These are phyloP conservation scores for Leccinum uliginosum DNA, from an alignment of 768 basidiomycete species.

Conservation along the genomic window DNA sequence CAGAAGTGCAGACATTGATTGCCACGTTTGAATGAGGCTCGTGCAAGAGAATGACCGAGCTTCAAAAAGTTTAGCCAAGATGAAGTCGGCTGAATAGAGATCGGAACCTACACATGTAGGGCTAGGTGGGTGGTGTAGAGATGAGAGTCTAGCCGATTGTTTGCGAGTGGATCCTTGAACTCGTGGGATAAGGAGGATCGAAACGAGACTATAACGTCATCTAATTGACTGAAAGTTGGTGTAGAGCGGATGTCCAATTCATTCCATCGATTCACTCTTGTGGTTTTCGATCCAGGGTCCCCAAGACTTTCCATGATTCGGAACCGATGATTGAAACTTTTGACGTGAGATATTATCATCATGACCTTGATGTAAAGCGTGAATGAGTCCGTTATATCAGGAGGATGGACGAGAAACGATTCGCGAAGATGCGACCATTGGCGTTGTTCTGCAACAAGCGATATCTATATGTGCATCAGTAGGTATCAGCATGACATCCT, in stretches of 20 bases:
- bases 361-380: conserved; percentile 65
- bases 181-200: conserved; percentile 54
- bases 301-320: conserved; percentile 56
- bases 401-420: conserved; percentile 57
- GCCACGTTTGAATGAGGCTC: conserved; percentile 69
- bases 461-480: conserved; percentile 32
- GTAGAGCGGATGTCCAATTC: conserved; percentile 57
- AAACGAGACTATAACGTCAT: conserved; percentile 54
- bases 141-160: conserved; percentile 55
- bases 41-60: conserved; percentile 66
- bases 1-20: conserved; percentile 58
- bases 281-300: conserved; percentile 36
- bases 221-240: conserved; percentile 59
- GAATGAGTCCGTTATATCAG: conserved; percentile 65
- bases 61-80: conserved; percentile 29
- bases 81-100: conserved; percentile 32
- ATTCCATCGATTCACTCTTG: conserved; percentile 30
- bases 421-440: conserved; percentile 66
- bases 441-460: conserved; percentile 47
- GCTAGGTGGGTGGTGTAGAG: conserved; percentile 40
- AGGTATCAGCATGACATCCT: neutral
- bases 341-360: conserved; percentile 57
- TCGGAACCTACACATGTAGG: conserved; percentile 29
- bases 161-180: conserved; percentile 48
- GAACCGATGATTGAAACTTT: conserved; percentile 66